These are phyloP conservation scores for Salvia hispanica DNA, from an alignment of 257 asterid genomes.

Conservation along the genomic window DNA sequence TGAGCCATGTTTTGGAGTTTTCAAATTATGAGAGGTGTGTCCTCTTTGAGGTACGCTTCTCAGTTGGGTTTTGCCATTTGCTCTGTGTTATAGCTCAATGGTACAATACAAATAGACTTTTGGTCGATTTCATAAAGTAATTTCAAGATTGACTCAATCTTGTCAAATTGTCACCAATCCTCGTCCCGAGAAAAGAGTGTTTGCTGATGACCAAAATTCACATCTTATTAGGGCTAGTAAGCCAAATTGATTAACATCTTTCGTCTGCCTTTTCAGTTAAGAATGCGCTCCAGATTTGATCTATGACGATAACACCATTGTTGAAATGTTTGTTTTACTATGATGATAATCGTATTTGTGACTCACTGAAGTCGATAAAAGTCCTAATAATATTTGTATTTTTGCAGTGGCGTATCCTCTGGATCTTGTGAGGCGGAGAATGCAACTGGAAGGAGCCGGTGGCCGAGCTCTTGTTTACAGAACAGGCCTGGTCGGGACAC, in stretches of 20 bases:
- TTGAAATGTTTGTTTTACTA: background rate
- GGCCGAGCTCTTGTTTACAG: slow-evolving; percentile 72
- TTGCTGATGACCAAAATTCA: slow-evolving; percentile 3
- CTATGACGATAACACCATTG: background rate
- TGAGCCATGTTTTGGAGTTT: slow-evolving; percentile 68
- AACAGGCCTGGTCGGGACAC: slow-evolving; percentile 61
- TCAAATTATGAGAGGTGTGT: slow-evolving; percentile 74
- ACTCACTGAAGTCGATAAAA: background rate
- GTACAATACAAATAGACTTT: slow-evolving; percentile 23
- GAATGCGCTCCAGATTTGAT: background rate
- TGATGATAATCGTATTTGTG: background rate
- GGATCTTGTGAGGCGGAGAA: slow-evolving; percentile 83
- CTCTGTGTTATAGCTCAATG: slow-evolving; percentile 34
- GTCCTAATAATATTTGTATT: slow-evolving; percentile 3
- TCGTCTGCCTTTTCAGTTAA: background rate
- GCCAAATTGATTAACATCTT: slow-evolving; percentile 6
- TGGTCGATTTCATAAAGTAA: slow-evolving; percentile 17
- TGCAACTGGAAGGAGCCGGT: slow-evolving; percentile 92
- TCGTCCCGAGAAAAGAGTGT: slow-evolving; percentile 2
- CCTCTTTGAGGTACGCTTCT: slow-evolving; percentile 96
- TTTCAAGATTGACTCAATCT: slow-evolving; percentile 4
- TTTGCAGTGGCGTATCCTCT: slow-evolving; percentile 76
- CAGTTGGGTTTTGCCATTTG: slow-evolving; percentile 49
- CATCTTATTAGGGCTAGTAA: background rate
- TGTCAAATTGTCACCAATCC: background rate